phyloP scores from a whole-genome alignment of 768 basidiomycete genomes.

The Tricholoma furcatifolium region DNA sequence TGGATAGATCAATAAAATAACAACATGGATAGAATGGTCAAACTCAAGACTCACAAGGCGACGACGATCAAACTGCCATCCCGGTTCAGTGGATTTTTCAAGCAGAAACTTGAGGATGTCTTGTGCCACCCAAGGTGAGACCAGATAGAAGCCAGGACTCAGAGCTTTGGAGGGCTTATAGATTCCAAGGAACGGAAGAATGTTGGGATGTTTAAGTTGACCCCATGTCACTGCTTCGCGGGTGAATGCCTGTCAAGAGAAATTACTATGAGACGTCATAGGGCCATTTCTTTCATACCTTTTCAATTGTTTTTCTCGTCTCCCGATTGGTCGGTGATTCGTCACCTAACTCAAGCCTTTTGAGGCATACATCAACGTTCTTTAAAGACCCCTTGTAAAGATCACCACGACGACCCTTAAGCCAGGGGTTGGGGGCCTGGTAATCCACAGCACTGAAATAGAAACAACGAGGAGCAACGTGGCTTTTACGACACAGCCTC shows the following conservation, averaged over 20 bases:
- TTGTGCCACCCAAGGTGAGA: slow-evolving; percentile 36
- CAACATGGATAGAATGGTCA: slow-evolving; percentile 14
- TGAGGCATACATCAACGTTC: too few species aligned
- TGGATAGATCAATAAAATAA: slow-evolving; percentile 4
- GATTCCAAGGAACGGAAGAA: slow-evolving; percentile 14
- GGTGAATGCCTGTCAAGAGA: slow-evolving; percentile 18
- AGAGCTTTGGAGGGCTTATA: slow-evolving; percentile 13
- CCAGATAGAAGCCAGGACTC: slow-evolving; percentile 28
- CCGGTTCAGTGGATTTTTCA: slow-evolving; percentile 14
- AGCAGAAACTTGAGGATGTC: slow-evolving; percentile 28
- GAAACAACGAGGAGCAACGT: slow-evolving; percentile 27
- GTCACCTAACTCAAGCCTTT: too few species aligned
- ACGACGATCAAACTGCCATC: slow-evolving; percentile 9
- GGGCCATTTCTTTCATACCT: slow-evolving; percentile 13
- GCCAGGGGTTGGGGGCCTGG: not conserved
- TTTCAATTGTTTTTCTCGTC: too few species aligned
- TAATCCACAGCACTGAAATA: slow-evolving; percentile 6
- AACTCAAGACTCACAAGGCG: slow-evolving; percentile 4
- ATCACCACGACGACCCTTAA: slow-evolving; percentile 25
- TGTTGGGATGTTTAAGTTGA: slow-evolving; percentile 1
- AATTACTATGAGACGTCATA: not conserved
- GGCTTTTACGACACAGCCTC: slow-evolving; percentile 23
- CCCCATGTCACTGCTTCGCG: slow-evolving; percentile 1
- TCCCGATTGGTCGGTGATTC: slow-evolving; percentile 6
- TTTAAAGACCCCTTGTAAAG: slow-evolving; percentile 21